These are phyloP conservation scores for Raffaelea arxii DNA, from an alignment of 2,329 filamentous ascomycete genomes.

Conservation along the genomic window DNA sequence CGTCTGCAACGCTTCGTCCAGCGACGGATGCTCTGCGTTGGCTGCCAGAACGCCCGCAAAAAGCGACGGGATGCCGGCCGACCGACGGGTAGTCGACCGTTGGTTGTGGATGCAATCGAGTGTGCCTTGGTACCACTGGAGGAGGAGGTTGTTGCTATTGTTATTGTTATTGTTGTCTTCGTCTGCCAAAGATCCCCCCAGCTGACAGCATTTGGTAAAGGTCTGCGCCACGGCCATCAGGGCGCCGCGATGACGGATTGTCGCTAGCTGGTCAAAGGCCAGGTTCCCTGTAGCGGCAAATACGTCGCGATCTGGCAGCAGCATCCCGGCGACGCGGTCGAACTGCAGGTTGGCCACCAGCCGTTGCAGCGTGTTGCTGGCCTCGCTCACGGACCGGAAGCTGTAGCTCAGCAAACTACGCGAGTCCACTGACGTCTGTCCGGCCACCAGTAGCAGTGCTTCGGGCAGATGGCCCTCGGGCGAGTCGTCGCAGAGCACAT, in stretches of 20 bases:
- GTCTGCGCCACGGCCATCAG: conserved; percentile 89
- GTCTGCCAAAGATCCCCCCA: too few relatives aligned
- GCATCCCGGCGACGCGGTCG: conserved; percentile 28
- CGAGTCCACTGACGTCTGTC: conserved; percentile 65
- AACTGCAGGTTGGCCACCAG: conserved; percentile 47
- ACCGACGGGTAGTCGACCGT: conserved; percentile 75
- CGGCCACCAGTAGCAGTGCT: conserved; percentile 61
- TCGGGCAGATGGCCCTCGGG: conserved; percentile 80
- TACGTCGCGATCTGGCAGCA: conserved; percentile 40
- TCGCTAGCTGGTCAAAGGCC: conserved; percentile 73
- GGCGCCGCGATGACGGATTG: conserved; percentile 79
- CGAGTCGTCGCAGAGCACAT: conserved; percentile 83
- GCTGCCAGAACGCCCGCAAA: conserved; percentile 72
- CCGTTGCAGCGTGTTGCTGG: conserved; percentile 60
- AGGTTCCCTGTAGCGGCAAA: conserved; percentile 61
- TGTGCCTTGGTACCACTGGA: conserved; percentile 65
- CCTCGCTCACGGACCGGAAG: conserved; percentile 86
- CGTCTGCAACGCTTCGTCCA: conserved; percentile 53
- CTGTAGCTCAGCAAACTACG: conserved; percentile 92
- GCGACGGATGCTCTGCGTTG: conserved; percentile 48
- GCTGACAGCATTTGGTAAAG: conserved; percentile 69
- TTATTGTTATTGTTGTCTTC: too few relatives aligned
- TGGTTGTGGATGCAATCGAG: conserved; percentile 64
- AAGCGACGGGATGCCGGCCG: conserved; percentile 82
- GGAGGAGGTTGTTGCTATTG: conserved; percentile 43